These are phyloP conservation scores for Alliaria petiolata DNA, from an alignment of 345 rosid species.

Conservation along the genomic window DNA sequence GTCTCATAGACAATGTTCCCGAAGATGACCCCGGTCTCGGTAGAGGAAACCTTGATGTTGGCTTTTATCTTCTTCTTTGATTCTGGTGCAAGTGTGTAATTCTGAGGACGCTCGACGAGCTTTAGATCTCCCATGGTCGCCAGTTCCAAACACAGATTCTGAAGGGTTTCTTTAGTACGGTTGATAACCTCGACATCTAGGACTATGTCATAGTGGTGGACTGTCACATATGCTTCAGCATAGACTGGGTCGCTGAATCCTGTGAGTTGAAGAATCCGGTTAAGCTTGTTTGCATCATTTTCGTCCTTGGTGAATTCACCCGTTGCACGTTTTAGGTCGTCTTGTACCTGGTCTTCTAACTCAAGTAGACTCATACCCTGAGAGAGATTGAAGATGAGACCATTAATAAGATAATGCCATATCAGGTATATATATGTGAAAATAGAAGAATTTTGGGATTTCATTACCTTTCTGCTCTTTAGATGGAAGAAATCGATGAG, in stretches of 20 bases:
- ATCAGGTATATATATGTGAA: background rate
- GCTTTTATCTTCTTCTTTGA: constrained; percentile 92
- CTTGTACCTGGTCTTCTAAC: constrained; percentile 96
- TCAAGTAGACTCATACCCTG: constrained; percentile 98
- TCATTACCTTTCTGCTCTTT: constrained; percentile 84
- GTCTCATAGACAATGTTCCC: constrained; percentile 93
- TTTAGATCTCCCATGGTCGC: constrained; percentile 99
- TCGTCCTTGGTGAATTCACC: constrained; percentile 89
- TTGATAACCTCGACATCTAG: constrained; percentile 88
- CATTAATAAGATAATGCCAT: background rate
- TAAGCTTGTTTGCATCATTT: constrained; percentile 85
- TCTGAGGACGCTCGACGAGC: constrained; percentile 94
- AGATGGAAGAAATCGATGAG: constrained; percentile 92
- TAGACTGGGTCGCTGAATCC: constrained; percentile 96
- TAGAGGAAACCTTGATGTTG: constrained; percentile 94
- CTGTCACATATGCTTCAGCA: constrained; percentile 94
- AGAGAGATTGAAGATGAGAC: background rate
- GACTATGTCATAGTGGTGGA: constrained; percentile 87
- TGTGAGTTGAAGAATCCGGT: constrained; percentile 92
- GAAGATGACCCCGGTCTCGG: constrained; percentile 92
- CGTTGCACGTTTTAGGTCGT: constrained; percentile 91
- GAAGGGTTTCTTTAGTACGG: constrained; percentile 88
- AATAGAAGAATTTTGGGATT: background rate
- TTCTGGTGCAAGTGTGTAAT: constrained; percentile 90
- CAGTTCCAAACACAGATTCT: constrained; percentile 86